Conservation (phyloP, 2,329 filamentous ascomycete genomes). For the Sporothrix protearum region DNA sequence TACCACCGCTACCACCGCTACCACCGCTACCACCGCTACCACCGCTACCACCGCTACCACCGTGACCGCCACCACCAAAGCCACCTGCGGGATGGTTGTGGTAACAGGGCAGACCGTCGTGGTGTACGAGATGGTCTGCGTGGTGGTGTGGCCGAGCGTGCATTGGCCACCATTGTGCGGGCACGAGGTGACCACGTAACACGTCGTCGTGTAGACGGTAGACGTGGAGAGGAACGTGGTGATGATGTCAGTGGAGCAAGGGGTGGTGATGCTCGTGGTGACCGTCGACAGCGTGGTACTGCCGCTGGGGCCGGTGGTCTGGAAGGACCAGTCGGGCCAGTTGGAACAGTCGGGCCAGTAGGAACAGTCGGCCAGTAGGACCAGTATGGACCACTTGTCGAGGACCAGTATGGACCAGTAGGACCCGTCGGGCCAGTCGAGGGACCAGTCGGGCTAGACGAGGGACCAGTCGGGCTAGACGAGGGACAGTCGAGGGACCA, state of each 20-base stretch:
- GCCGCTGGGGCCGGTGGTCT: background rate
- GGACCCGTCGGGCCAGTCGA: background rate
- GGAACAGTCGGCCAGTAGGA: background rate
- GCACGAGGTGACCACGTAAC: conserved; percentile 33
- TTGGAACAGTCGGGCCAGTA: background rate
- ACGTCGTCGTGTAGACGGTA: conserved; percentile 30
- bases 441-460: background rate
- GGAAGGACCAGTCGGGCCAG: background rate
- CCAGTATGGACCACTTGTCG: background rate
- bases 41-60: background rate
- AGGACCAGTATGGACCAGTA: background rate
- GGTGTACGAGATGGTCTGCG: conserved; percentile 34
- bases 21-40: background rate
- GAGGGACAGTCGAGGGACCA: background rate
- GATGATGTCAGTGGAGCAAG: background rate
- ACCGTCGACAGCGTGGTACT: background rate
- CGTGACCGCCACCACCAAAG: conserved; percentile 19
- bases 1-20: background rate
- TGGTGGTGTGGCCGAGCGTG: conserved; percentile 30
- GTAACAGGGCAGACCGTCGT: conserved; percentile 43
- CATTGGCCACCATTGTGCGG: conserved; percentile 31
- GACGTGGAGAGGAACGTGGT: conserved; percentile 25
- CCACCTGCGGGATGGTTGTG: conserved; percentile 27
- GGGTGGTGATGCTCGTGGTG: background rate
- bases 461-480: background rate